A percentile compares a stretch with the other conserved stretches of the same genome.
phyloP scores from a whole-genome alignment of 257 asterid genomes.

The Handroanthus guayacan region DNA sequence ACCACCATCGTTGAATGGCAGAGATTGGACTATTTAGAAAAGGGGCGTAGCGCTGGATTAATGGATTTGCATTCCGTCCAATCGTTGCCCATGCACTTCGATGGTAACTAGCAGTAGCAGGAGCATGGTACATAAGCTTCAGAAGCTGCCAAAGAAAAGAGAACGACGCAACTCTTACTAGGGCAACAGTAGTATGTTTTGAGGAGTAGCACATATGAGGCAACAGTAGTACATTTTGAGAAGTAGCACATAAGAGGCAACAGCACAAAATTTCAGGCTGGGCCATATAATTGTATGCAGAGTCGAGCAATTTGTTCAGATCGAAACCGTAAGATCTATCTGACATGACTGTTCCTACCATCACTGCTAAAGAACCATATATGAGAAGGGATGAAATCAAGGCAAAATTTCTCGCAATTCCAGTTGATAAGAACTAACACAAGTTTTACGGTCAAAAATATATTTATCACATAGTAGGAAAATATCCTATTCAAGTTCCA shows the following conservation, averaged over 20 bases:
- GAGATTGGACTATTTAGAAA: slow-evolving; percentile 66
- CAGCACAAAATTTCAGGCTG: not conserved
- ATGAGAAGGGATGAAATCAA: not conserved
- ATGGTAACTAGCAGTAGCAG: slow-evolving; percentile 78
- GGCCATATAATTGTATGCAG: not conserved
- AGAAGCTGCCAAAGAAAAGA: slow-evolving; percentile 57
- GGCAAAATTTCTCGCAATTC: not conserved
- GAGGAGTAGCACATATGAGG: too few relatives aligned
- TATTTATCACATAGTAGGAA: not conserved
- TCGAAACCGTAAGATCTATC: not conserved
- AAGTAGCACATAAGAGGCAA: too few relatives aligned
- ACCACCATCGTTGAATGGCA: slow-evolving; percentile 75
- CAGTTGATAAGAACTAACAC: slow-evolving; percentile 17
- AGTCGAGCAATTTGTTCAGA: not conserved
- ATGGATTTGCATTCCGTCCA: slow-evolving; percentile 61
- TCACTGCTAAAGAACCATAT: not conserved
- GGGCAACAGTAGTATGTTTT: too few relatives aligned
- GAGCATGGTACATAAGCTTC: slow-evolving; percentile 88
- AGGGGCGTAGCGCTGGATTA: slow-evolving; percentile 68
- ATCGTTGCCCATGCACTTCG: slow-evolving; percentile 82
- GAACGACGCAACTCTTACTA: too few relatives aligned
- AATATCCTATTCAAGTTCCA: slow-evolving; percentile 26
- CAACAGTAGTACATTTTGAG: too few relatives aligned
- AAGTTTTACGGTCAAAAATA: slow-evolving; percentile 1
- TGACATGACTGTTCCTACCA: slow-evolving; percentile 8